phyloP scores from a whole-genome alignment of 2,329 filamentous ascomycete genomes.

The Penicillium italicum region DNA sequence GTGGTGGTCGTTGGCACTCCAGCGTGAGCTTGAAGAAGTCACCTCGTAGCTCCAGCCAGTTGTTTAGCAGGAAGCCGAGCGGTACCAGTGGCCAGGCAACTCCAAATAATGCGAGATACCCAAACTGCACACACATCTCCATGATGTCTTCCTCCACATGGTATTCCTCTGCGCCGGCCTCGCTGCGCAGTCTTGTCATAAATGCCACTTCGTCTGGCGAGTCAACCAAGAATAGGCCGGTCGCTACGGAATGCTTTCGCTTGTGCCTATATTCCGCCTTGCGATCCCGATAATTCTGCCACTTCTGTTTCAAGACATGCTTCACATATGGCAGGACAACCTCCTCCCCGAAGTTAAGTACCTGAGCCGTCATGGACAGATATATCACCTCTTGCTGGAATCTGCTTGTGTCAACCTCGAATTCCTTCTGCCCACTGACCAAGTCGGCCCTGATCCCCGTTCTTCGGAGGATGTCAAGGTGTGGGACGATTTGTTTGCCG shows the following conservation, averaged over 20 bases:
- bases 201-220: conserved; percentile 74
- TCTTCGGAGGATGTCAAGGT: conserved; percentile 75
- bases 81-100: conserved; percentile 93
- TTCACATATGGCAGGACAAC: conserved; percentile 82
- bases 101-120: conserved; percentile 86
- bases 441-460: conserved; percentile 38
- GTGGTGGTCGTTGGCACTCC: conserved; percentile 82
- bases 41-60: conserved; percentile 90
- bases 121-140: conserved; percentile 88
- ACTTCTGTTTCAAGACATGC: conserved; percentile 71
- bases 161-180: conserved; percentile 78
- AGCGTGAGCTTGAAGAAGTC: conserved; percentile 93
- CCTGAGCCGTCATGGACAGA: conserved; percentile 88
- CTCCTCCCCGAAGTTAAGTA: conserved; percentile 83
- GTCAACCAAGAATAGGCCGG: conserved; percentile 57
- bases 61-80: conserved; percentile 85
- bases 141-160: conserved; percentile 87
- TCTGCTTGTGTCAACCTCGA: conserved; percentile 77
- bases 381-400: conserved; percentile 92
- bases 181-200: conserved; percentile 72
- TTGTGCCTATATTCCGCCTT: conserved; percentile 33
- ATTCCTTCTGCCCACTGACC: conserved; percentile 53
- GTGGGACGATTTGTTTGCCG: conserved; percentile 74
- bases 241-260: conserved; percentile 34
- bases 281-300: conserved; percentile 39